These are phyloP conservation scores for Populus ilicifolia DNA, from an alignment of 345 rosid species.

Conservation along the genomic window DNA sequence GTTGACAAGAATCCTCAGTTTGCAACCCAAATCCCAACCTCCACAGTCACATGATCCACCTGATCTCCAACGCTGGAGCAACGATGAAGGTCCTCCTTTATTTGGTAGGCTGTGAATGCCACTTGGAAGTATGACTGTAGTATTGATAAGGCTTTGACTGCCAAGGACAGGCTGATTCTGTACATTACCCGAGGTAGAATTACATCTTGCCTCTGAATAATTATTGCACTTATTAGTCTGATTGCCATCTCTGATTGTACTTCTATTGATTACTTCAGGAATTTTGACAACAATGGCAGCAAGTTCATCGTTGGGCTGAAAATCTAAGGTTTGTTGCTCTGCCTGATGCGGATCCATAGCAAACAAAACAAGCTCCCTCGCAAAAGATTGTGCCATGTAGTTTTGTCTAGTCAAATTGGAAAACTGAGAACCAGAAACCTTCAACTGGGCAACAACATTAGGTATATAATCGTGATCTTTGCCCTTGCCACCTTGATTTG, in stretches of 20 bases:
- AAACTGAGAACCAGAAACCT: conserved; percentile 52
- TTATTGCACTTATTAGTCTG: conserved; percentile 22
- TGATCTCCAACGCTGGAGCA: conserved; percentile 84
- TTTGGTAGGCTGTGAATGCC: conserved; percentile 79
- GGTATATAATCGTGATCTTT: conserved; percentile 61
- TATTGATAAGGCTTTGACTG: conserved; percentile 29
- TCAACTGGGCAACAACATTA: conserved; percentile 72
- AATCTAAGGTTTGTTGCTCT: conserved; percentile 40
- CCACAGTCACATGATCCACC: conserved; percentile 98
- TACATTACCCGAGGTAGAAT: conserved; percentile 15
- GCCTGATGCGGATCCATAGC: conserved; percentile 48
- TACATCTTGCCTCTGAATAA: conserved; percentile 11
- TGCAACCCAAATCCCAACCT: conserved; percentile 95
- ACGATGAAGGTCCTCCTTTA: conserved; percentile 81
- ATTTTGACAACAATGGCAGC: conserved; percentile 78
- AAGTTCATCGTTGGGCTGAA: conserved; percentile 66
- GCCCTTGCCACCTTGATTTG: conserved; percentile 57
- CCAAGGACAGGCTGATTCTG: conserved; percentile 17
- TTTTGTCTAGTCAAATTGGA: conserved; percentile 26
- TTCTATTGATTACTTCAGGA: conserved; percentile 30
- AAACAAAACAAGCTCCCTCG: conserved; percentile 66
- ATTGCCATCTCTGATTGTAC: conserved; percentile 25
- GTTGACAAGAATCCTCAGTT: conserved; percentile 59
- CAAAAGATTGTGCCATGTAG: conserved; percentile 27
- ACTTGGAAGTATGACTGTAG: conserved; percentile 83